phyloP scores from a whole-genome alignment of 768 basidiomycete genomes.

The Podaxis rugospora region DNA sequence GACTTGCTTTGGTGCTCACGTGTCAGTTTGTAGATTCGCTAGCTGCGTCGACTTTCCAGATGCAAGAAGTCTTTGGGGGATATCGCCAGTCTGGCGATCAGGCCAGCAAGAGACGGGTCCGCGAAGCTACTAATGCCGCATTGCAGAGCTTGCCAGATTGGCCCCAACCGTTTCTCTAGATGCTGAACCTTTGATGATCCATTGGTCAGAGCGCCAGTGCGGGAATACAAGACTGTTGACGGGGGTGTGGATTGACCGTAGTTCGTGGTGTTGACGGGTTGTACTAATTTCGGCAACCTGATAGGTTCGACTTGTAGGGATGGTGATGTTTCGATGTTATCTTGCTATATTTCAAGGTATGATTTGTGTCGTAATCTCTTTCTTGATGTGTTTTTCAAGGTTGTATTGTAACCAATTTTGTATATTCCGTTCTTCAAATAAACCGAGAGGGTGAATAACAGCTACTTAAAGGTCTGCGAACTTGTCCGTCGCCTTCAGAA shows the following conservation, averaged over 20 bases:
- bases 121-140: constrained; percentile 76
- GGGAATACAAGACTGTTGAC: background rate
- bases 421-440: background rate
- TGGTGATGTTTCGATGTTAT: background rate
- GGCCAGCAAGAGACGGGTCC: constrained; percentile 70
- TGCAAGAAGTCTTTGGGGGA: constrained; percentile 66
- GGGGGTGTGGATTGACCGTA: background rate
- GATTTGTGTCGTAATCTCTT: background rate
- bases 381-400: background rate
- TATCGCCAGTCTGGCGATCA: constrained; percentile 73
- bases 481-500: constrained; percentile 36
- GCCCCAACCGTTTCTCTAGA: constrained; percentile 38
- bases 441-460: background rate
- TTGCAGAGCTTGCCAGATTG: constrained; percentile 69
- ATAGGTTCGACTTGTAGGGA: background rate
- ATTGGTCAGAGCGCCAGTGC: background rate
- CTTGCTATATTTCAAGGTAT: background rate
- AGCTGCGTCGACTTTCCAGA: constrained; percentile 68
- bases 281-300: background rate
- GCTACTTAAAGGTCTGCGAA: constrained; percentile 31
- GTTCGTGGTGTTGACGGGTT: background rate
- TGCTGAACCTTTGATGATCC: background rate
- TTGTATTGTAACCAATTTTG: background rate
- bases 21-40: constrained; percentile 45
- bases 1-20: background rate